These are phyloP conservation scores for Hemisphaericaspora lyxosophila DNA, from an alignment of 1,139 yeast species.

Conservation along the genomic window DNA sequence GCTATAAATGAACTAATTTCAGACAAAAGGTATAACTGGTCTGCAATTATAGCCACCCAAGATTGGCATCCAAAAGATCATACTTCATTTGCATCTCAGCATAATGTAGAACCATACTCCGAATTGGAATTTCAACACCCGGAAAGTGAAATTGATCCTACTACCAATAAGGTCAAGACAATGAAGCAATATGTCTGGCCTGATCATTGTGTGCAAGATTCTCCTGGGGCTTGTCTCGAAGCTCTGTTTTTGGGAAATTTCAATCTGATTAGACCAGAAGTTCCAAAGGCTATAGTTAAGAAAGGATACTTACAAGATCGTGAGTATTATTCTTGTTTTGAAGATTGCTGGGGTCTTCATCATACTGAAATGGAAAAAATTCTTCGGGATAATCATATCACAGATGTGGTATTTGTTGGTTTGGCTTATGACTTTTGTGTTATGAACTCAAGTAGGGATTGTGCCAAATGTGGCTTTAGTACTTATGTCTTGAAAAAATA, in stretches of 20 bases:
- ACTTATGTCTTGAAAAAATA: constrained; percentile 61
- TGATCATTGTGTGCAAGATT: constrained; percentile 77
- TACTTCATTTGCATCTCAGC: constrained; percentile 76
- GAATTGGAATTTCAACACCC: constrained; percentile 56
- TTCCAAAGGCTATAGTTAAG: constrained; percentile 46
- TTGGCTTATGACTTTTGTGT: constrained; percentile 89
- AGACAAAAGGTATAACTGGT: constrained; percentile 50
- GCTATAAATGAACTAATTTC: constrained; percentile 44
- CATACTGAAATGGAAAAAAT: constrained; percentile 61
- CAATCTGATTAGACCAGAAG: constrained; percentile 19
- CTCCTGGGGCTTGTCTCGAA: constrained; percentile 67
- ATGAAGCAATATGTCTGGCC: constrained; percentile 74
- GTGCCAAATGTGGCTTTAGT: constrained; percentile 58
- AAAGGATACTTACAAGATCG: constrained; percentile 73
- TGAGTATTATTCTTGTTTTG: constrained; percentile 89
- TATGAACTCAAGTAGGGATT: constrained; percentile 68
- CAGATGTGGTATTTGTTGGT: constrained; percentile 73
- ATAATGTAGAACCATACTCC: constrained; percentile 55
- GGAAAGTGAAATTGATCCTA: constrained; percentile 26
- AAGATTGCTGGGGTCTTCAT: constrained; percentile 73
- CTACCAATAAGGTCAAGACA: constrained; percentile 25
- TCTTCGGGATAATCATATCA: constrained; percentile 46
- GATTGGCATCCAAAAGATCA: constrained; percentile 90
- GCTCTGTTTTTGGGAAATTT: constrained; percentile 32
- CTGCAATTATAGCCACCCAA: constrained; percentile 65